Conservation (phyloP, 1,284 basidiomycete genomes). For the Erythrobasidium hasegawianum region DNA sequence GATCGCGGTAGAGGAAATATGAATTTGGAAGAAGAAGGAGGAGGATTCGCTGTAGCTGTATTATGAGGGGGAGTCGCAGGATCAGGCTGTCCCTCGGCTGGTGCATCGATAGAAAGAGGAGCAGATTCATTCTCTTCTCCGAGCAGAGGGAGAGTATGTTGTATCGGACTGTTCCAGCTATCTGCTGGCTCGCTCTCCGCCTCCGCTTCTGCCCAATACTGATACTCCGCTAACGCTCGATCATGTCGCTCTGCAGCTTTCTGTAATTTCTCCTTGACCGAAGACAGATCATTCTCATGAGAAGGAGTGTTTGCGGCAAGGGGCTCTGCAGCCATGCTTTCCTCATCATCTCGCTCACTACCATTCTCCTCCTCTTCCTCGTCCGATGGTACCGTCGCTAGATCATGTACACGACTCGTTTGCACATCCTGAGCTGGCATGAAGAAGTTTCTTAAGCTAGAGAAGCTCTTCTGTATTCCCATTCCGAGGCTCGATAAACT, state of each 20-base stretch:
- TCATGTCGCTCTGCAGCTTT: not conserved
- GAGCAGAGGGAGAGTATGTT: not conserved
- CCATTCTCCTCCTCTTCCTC: conserved; percentile 27
- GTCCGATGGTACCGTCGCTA: conserved; percentile 15
- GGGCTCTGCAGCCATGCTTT: not conserved
- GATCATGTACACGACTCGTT: conserved; percentile 15
- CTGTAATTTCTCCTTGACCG: not conserved
- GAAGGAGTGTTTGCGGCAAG: not conserved
- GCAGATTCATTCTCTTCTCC: not conserved
- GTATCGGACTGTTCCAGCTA: not conserved
- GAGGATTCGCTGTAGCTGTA: not conserved
- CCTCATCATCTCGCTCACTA: conserved; percentile 8
- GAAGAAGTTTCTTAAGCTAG: not conserved
- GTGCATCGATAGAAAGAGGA: not conserved
- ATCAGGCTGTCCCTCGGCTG: not conserved
- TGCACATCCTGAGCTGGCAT: not conserved
- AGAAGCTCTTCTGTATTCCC: conserved; percentile 11
- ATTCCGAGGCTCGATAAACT: not conserved
- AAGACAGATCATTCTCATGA: conserved; percentile 2
- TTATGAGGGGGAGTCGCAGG: not conserved
- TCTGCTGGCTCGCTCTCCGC: not conserved
- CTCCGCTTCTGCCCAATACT: not conserved
- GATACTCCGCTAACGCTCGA: not conserved
- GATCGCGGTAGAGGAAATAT: not conserved
- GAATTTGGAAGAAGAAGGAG: not conserved